Conservation (phyloP, 2,329 filamentous ascomycete genomes). For the Blumeriella jaapii region DNA sequence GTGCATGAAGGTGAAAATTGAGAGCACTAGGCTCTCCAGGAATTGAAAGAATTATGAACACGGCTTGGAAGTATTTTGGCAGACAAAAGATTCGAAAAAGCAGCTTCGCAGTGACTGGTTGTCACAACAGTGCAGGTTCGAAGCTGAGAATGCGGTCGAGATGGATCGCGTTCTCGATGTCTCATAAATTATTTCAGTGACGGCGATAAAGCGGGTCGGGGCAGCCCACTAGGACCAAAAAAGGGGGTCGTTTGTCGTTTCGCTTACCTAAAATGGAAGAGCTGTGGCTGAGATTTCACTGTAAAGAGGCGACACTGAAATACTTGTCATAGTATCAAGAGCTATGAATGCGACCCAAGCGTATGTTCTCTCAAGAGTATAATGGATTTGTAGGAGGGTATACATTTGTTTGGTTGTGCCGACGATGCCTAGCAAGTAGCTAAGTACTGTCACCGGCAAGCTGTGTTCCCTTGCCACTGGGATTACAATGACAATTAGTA, state of each 20-base stretch:
- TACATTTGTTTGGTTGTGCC: no score
- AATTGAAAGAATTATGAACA: not conserved
- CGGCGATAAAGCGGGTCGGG: no score
- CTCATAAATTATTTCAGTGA: no score
- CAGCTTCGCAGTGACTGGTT: constrained; percentile 1
- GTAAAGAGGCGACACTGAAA: no score
- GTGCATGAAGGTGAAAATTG: constrained; percentile 22
- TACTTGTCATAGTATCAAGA: no score
- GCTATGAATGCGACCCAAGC: no score
- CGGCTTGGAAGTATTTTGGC: constrained; percentile 3
- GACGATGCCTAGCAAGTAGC: no score
- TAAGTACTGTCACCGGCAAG: no score
- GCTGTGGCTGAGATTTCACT: not conserved
- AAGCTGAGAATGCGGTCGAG: not conserved
- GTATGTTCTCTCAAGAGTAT: no score
- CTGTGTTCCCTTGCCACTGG: no score
- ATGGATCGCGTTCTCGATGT: constrained; percentile 7
- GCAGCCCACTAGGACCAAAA: constrained; percentile 1
- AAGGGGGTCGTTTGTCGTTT: constrained; percentile 5
- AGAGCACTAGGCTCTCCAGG: constrained; percentile 13
- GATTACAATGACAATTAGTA: no score
- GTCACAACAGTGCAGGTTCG: not conserved
- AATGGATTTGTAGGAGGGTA: no score
- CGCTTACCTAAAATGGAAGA: not conserved
- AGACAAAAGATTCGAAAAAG: constrained; percentile 4